Conservation (phyloP, 352 stramenopile species). For the Heterotrichella gracilis region DNA sequence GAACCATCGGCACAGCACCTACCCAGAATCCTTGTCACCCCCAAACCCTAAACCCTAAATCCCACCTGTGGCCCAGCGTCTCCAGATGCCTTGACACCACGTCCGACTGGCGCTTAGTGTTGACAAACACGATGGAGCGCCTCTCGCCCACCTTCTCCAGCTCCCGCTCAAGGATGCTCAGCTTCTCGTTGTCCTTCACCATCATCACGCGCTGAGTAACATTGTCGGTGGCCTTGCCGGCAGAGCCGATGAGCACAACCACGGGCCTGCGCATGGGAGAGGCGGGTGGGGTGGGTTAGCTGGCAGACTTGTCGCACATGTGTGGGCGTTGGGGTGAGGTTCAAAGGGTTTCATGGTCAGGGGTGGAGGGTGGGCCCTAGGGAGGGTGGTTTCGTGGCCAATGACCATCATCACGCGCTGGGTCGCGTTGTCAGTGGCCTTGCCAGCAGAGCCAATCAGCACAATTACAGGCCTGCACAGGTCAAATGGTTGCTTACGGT, state of each 20-base stretch:
- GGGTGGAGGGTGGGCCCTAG: too few relatives aligned
- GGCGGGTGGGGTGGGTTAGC: too few relatives aligned
- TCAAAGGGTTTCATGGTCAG: too few relatives aligned
- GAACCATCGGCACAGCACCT: too few relatives aligned
- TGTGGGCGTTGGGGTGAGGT: too few relatives aligned
- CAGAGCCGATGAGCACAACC: constrained; percentile 46
- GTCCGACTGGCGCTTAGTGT: constrained; percentile 88
- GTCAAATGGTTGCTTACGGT: too few relatives aligned
- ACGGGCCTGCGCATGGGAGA: too few relatives aligned
- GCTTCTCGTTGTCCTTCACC: constrained; percentile 39
- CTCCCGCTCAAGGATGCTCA: constrained; percentile 36
- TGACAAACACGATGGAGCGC: constrained; percentile 91
- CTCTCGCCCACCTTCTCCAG: too few relatives aligned
- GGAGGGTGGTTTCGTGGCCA: too few relatives aligned
- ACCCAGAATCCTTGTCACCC: too few relatives aligned
- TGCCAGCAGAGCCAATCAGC: constrained; percentile 81
- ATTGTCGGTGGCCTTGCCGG: constrained; percentile 52
- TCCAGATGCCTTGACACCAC: constrained; percentile 60
- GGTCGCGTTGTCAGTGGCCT: constrained; percentile 87
- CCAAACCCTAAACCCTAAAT: not conserved
- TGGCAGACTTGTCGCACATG: too few relatives aligned
- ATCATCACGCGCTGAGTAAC: constrained; percentile 23
- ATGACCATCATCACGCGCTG: constrained; percentile 61
- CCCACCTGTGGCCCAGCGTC: constrained; percentile 26
- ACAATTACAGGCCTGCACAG: constrained; percentile 77